A percentile compares a stretch with the other conserved stretches of the same genome.
Conservation (phyloP, 495 filamentous ascomycete genomes). For the Diplogelasinospora grovesii region DNA sequence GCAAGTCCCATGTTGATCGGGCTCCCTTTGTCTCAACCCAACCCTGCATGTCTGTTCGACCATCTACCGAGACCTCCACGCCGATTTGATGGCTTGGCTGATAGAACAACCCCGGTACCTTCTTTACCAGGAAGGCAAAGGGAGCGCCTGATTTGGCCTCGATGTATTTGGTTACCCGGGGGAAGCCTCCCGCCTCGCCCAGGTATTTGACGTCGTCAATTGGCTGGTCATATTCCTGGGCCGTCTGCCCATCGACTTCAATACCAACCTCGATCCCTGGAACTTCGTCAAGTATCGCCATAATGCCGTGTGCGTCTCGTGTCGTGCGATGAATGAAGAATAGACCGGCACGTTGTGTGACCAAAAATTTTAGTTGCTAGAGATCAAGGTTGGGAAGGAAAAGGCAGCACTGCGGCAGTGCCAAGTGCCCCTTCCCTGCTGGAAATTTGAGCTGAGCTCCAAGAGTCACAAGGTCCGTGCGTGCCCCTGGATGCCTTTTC, state of each 20-base stretch:
- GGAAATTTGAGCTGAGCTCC: neutral
- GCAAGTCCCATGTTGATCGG: too few relatives aligned
- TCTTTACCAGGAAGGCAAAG: neutral
- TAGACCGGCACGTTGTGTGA: too few relatives aligned
- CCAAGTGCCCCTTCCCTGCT: neutral
- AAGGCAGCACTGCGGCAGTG: too few relatives aligned
- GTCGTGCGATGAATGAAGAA: too few relatives aligned
- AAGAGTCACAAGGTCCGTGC: neutral
- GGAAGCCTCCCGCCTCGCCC: too few relatives aligned
- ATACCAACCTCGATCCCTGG: conserved; percentile 25
- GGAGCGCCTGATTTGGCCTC: conserved; percentile 8
- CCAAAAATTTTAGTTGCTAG: too few relatives aligned
- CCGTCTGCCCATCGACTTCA: conserved; percentile 13
- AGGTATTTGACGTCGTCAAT: too few relatives aligned
- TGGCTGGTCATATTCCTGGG: conserved; percentile 27
- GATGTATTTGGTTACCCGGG: conserved; percentile 13
- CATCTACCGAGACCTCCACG: neutral
- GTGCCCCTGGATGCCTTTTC: too few relatives aligned
- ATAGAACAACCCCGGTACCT: neutral
- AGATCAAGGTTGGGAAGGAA: neutral
- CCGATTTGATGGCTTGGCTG: neutral
- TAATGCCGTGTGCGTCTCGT: too few relatives aligned
- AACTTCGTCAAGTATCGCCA: conserved; percentile 28
- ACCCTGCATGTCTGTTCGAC: neutral
- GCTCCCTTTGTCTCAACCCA: neutral